phyloP scores from a whole-genome alignment of 306 rosid genomes.

The Cercis canadensis region DNA sequence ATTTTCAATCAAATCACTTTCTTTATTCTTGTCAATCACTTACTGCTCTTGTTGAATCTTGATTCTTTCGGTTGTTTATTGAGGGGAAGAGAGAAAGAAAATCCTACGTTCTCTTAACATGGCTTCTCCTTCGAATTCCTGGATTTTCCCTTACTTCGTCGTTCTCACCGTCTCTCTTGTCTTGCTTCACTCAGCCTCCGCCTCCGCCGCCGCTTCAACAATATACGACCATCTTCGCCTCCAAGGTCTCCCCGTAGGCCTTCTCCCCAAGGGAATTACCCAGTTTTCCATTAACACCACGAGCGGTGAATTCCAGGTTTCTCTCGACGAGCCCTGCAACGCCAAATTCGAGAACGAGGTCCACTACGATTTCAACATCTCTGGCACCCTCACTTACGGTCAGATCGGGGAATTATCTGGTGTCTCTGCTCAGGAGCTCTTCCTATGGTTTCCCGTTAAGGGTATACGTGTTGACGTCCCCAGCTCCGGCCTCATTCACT shows the following conservation, averaged over 20 bases:
- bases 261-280: too few species aligned
- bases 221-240: neutral
- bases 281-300: neutral
- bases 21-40: too few species aligned
- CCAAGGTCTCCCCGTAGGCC: slow-evolving; percentile 85
- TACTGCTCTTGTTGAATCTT: too few species aligned
- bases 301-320: slow-evolving; percentile 46
- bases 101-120: too few species aligned
- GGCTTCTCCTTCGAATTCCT: too few species aligned
- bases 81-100: too few species aligned
- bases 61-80: too few species aligned
- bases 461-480: slow-evolving; percentile 67
- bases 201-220: too few species aligned
- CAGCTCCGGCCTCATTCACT: slow-evolving; percentile 74
- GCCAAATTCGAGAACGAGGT: slow-evolving; percentile 93
- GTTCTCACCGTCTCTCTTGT: too few species aligned
- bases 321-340: slow-evolving; percentile 58
- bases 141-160: too few species aligned
- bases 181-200: too few species aligned
- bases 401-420: slow-evolving; percentile 73
- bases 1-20: too few species aligned
- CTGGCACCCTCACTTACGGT: slow-evolving; percentile 62
- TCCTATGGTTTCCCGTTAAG: slow-evolving; percentile 86
- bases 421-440: slow-evolving; percentile 81
- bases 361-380: slow-evolving; percentile 75